Percentiles rank a stretch among this genome's conserved stretches.
These are phyloP conservation scores for Serendipita sp. DNA, from an alignment of 768 basidiomycete species.

Conservation along the genomic window DNA sequence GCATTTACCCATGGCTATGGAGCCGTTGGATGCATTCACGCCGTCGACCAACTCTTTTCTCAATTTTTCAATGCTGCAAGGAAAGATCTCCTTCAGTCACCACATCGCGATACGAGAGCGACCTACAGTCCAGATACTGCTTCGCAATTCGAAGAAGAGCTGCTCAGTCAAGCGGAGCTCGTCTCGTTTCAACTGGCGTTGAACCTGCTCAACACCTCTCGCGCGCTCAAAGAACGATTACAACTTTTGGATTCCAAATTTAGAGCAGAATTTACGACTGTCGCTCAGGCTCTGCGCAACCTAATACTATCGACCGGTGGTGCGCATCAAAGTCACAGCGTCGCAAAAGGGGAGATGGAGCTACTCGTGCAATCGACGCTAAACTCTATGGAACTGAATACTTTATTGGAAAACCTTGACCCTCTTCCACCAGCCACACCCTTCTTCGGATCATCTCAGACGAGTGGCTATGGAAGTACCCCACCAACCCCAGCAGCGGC, in stretches of 20 bases:
- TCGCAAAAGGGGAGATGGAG: conserved; percentile 45
- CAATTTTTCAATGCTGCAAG: conserved; percentile 35
- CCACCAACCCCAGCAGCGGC: neutral
- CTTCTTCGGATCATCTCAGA: conserved; percentile 8
- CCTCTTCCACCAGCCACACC: conserved; percentile 18
- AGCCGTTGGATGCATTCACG: conserved; percentile 48
- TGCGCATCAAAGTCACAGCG: conserved; percentile 34
- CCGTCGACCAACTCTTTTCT: conserved; percentile 54
- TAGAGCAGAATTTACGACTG: conserved; percentile 37
- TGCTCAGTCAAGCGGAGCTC: conserved; percentile 16
- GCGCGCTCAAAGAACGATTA: conserved; percentile 53
- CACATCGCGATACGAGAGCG: neutral
- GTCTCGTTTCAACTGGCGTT: conserved; percentile 64
- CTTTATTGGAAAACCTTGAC: conserved; percentile 38
- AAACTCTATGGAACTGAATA: conserved; percentile 61
- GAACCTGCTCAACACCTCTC: conserved; percentile 68
- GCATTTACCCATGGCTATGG: conserved; percentile 86
- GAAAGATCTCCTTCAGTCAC: conserved; percentile 6
- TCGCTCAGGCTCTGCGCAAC: conserved; percentile 41
- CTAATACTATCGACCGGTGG: conserved; percentile 37
- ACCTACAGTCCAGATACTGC: neutral
- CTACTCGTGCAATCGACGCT: conserved; percentile 71
- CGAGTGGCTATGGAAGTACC: conserved; percentile 14
- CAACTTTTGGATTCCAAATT: conserved; percentile 53
- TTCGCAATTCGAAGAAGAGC: neutral